phyloP scores from a whole-genome alignment of 1,284 basidiomycete species.

The Chondrostereum purpureum region DNA sequence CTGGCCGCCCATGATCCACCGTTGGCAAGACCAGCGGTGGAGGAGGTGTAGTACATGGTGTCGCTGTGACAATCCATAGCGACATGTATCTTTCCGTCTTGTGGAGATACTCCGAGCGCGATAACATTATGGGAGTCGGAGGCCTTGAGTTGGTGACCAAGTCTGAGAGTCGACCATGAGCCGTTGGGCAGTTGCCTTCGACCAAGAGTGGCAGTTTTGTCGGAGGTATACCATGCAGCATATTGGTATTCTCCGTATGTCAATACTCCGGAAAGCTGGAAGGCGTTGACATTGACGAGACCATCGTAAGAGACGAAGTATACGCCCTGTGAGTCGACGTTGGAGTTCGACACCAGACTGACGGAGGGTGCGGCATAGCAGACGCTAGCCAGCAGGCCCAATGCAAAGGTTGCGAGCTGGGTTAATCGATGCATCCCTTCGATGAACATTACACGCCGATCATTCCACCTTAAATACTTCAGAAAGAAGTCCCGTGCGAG shows the following conservation, averaged over 20 bases:
- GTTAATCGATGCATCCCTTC: neutral
- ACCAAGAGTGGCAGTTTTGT: conserved; percentile 27
- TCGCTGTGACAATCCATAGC: conserved; percentile 38
- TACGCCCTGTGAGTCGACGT: conserved; percentile 31
- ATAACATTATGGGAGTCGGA: conserved; percentile 37
- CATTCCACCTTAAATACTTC: neutral
- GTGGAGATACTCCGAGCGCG: conserved; percentile 32
- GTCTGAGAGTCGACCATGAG: conserved; percentile 31
- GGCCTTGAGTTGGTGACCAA: conserved; percentile 31
- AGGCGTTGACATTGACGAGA: conserved; percentile 37
- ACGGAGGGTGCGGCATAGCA: conserved; percentile 28
- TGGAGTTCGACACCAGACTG: conserved; percentile 28
- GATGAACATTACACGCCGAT: neutral
- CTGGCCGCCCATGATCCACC: conserved; percentile 33
- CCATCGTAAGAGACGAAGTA: conserved; percentile 39
- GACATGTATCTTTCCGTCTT: conserved; percentile 36
- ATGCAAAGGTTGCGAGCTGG: conserved; percentile 25
- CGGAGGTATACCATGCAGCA: conserved; percentile 36
- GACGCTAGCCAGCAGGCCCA: conserved; percentile 12
- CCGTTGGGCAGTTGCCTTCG: conserved; percentile 31
- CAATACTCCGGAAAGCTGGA: conserved; percentile 33
- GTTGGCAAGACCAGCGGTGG: conserved; percentile 29
- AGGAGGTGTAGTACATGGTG: conserved; percentile 31
- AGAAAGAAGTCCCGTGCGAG: neutral
- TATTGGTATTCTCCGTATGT: conserved; percentile 32